Percentiles rank a stretch among this genome's conserved stretches.
These are phyloP conservation scores for Trichoderma gracile DNA, from an alignment of 2,329 filamentous ascomycete species.

Conservation along the genomic window DNA sequence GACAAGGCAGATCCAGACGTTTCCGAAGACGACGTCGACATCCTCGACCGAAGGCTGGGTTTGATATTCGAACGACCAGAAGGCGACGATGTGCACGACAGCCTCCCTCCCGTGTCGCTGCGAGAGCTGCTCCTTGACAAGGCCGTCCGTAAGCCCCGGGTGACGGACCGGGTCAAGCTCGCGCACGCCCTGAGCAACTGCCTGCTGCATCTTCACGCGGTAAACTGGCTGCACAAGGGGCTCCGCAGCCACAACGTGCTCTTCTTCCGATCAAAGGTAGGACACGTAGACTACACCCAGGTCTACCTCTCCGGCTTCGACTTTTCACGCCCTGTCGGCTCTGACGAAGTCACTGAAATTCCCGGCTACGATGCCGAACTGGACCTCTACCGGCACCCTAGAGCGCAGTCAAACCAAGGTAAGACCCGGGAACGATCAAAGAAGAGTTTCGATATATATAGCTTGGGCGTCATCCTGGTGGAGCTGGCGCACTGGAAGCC, in stretches of 20 bases:
- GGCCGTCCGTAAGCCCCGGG: conserved; percentile 45
- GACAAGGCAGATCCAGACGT: conserved; percentile 44
- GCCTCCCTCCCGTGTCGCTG: conserved; percentile 48
- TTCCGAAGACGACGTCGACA: conserved; percentile 43
- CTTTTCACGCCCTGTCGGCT: conserved; percentile 52
- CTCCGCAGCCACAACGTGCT: conserved; percentile 55
- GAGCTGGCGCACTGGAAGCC: conserved; percentile 56
- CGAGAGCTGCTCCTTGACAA: conserved; percentile 46
- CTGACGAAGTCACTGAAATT: conserved; percentile 53
- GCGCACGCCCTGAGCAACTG: conserved; percentile 55
- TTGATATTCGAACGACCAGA: conserved; percentile 55
- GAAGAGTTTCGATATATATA: conserved; percentile 56
- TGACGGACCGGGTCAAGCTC: conserved; percentile 54
- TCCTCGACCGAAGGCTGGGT: conserved; percentile 49
- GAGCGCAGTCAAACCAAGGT: conserved; percentile 41
- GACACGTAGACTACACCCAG: conserved; percentile 41
- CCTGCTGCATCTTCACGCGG: conserved; percentile 55
- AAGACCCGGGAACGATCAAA: conserved; percentile 41
- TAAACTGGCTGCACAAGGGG: conserved; percentile 61
- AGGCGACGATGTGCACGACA: conserved; percentile 39
- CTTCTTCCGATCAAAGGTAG: conserved; percentile 45
- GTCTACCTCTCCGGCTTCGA: conserved; percentile 57
- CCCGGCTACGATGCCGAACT: conserved; percentile 47
- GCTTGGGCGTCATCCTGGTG: conserved; percentile 52
- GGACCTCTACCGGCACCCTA: conserved; percentile 54